Percentiles rank a stretch among this genome's conserved stretches.
These are phyloP conservation scores for Aspergillus sp. DNA, from an alignment of 2,329 filamentous ascomycete genomes.

Conservation along the genomic window DNA sequence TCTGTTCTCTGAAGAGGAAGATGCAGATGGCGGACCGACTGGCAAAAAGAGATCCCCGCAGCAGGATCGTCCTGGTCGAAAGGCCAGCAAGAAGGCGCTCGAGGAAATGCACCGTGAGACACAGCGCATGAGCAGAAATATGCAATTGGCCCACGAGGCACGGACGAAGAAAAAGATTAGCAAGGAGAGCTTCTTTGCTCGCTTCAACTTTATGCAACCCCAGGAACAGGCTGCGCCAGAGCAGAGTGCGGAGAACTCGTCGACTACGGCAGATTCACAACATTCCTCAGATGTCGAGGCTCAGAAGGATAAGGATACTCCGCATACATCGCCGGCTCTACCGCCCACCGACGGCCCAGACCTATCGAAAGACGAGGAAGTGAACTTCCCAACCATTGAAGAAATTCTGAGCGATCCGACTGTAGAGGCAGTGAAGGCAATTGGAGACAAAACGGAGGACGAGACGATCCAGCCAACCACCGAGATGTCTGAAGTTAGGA, in stretches of 20 bases:
- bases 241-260: constrained; percentile 35
- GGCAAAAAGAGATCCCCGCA: constrained; percentile 71
- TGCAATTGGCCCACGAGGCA: constrained; percentile 88
- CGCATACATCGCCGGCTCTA: constrained; percentile 68
- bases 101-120: constrained; percentile 96
- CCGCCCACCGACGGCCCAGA: constrained; percentile 4
- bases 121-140: constrained; percentile 83
- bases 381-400: constrained; percentile 47
- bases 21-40: constrained; percentile 66
- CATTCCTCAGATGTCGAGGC: constrained; percentile 50
- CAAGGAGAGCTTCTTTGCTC: constrained; percentile 79
- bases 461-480: constrained; percentile 26
- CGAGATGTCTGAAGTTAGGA: constrained; percentile 29
- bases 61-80: constrained; percentile 68
- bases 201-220: constrained; percentile 73
- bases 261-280: constrained; percentile 57
- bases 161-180: constrained; percentile 90
- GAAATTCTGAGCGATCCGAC: constrained; percentile 37
- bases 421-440: constrained; percentile 20
- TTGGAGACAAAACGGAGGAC: constrained; percentile 14
- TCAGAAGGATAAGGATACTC: constrained; percentile 60
- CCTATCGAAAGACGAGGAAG: constrained; percentile 22
- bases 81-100: constrained; percentile 90
- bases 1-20: constrained; percentile 56
- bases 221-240: constrained; percentile 30